phyloP scores from a whole-genome alignment of 805 yeast genomes.

The Scheffersomyces ergatensis region DNA sequence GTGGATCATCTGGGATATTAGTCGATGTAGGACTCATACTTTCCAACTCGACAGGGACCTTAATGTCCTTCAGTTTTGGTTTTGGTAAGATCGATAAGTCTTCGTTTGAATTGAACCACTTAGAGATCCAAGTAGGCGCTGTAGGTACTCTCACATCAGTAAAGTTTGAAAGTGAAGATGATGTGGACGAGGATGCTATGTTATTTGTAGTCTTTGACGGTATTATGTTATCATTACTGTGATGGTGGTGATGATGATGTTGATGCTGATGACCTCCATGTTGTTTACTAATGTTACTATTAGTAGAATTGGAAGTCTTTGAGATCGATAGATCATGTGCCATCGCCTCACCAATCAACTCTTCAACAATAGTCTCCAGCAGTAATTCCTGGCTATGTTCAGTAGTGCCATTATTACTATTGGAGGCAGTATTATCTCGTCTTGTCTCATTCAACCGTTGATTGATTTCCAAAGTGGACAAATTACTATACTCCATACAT shows the following conservation, averaged over 20 bases:
- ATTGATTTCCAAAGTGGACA: constrained; percentile 35
- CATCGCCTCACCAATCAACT: constrained; percentile 29
- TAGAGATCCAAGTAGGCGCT: constrained; percentile 2
- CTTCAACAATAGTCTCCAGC: constrained; percentile 19
- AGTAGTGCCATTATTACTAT: constrained; percentile 14
- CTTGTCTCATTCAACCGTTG: constrained; percentile 15
- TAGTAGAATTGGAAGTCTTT: neutral
- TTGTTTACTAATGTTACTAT: neutral
- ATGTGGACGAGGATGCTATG: neutral
- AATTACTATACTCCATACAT: constrained; percentile 33
- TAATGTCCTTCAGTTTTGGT: neutral
- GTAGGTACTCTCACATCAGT: neutral
- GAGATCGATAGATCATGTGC: constrained; percentile 11
- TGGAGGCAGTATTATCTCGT: constrained; percentile 1
- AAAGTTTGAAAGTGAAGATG: neutral
- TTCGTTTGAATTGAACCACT: constrained; percentile 4
- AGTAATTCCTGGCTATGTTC: no score
- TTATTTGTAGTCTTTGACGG: no score
- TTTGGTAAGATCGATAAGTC: neutral
- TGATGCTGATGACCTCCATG: neutral
- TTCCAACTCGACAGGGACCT: constrained; percentile 5
- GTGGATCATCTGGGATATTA: neutral
- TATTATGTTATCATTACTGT: neutral
- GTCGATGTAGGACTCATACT: constrained; percentile 2
- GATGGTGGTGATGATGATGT: neutral